Base-by-base conservation (phyloP, 768 basidiomycete species). In the Myochromella boudieri region DNA sequence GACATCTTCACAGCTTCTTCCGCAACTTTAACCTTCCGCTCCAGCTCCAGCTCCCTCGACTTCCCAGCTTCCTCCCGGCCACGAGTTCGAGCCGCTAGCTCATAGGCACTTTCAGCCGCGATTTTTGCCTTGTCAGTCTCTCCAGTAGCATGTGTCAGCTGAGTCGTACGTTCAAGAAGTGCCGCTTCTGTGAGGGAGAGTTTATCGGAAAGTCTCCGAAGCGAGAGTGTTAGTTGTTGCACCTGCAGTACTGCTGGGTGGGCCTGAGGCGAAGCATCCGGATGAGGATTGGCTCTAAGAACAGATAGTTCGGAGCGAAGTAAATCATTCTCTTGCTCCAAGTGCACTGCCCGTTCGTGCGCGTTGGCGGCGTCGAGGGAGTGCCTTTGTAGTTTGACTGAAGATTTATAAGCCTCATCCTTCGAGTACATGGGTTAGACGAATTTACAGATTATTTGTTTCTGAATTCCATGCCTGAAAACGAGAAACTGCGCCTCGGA, bases 391-490 rank as follows among this genome's bases (percentile, higher is more conserved):
- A 90, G 74, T 56, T 81, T 86, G 32, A 87, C 64, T 3, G 84
- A 75, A n/a, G 81, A 71, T 25, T 68, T 58, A 56, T 87, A 80
- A 4, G 84, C 79, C 66, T 89, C 87, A 63, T 87, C 81, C 87
- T 89, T 56, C 42, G 44, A 36, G 49, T 34, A 45, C 42, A 32
- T 24, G 37, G 29, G 51, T 51, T 38, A 54, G 54, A 45, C 46
- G 37, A 37, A 37, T 36, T n/a, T 41, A 37, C 37, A 51, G 28
- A 20, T 28, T 15, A 38, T 44, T 12, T n/a, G 42, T 46, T 27
- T 28, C 51, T 40, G 41, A 48, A 37, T 28, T 41, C 41, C 60
- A 54, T 59, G 74, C 79, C 75, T 81, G 80, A 49, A 78, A 79
- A 11, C 69, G 72, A 28, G 67, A 66, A 2, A 78, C 68, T 1